Evolutionary conservation across 176 grass and related monocot species (phyloP), one percentile per base, ranked within the genome.

Genomic region (Melocanna baccifera): DNA sequence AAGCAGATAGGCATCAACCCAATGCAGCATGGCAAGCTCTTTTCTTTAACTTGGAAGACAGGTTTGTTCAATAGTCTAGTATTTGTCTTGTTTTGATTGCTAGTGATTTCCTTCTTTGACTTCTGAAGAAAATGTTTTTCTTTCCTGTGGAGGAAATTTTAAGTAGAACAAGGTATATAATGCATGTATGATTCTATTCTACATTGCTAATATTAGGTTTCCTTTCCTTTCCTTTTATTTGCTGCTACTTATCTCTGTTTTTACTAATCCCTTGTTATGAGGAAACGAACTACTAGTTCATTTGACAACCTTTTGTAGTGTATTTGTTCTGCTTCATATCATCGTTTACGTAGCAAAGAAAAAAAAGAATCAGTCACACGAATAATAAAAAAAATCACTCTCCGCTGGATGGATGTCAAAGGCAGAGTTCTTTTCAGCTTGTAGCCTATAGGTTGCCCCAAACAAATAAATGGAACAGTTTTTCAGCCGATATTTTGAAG

Each of bases 1-100:
- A 62, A 75, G 79, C 29, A 45, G 26, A 50, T 61, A 19, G 11
- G 51, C 88, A 77, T 39, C 65, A n/a, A 12, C 34, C 52, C 20
- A 55, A 40, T 42, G 26, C 55, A 77, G 20, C 83, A 64, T 23
- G 65, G 3, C 52, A 19, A 28, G 19, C 58, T 85, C 10, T 67
- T 45, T 78, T 39, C 69, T 20, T 66, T 75, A 3, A 63, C 29
- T 37, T 7, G 45, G 45, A 67, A 71, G 74, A 57, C 19, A 73
- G 58, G 12, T 59, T 40, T 62, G 11, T 80, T 72, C 19, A 32
- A 25, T 39, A 48, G 5, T 37, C 20, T 26, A 20, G 46, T 50
- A 36, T 81, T 55, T 36, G 26, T 74, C 25, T 19, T 16, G 25
- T 53, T 12, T 34, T 32, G 10, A 22, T 65, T 79, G 41, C 42